Evolutionary conservation across 2,329 filamentous ascomycete genomes (phyloP), one percentile per base, ranked within the genome.

Genomic region (Penicillium sp.): DNA sequence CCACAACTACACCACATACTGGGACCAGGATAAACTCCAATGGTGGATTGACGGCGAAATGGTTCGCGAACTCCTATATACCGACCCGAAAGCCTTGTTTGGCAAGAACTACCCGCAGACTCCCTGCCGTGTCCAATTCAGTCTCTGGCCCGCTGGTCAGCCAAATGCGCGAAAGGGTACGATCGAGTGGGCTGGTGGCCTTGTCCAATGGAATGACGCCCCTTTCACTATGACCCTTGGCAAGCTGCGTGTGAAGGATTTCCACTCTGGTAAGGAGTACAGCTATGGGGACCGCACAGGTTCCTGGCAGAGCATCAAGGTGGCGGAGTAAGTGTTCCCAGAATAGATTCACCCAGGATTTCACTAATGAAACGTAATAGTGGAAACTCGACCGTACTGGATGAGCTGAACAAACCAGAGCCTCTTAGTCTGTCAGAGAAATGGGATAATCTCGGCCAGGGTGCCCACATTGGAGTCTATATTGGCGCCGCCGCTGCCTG

Each of bases 201-300:
- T 78, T 48, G 89, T 88, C 33, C 79, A 91, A 68, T 92, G 87
- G 69, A 67, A 72, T 35, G 68, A 82, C 22, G 87, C 79, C 0
- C 89, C 89, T 0, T 93, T 84, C 74, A 86, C 80, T 62, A 92
- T 93, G 89, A 84, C 82, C 45, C 82, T 93, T 57, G 82, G 88
- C 77, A 82, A 79, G 40, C 72, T 85, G 16, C 79, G 79, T n/a
- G 78, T 81, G 35, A 63, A 78, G 53, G 84, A 83, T 72, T 87
- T 84, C 67, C 81, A 78, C 37, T 82, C 84, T 2, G 80, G 77
- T 51, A 86, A 85, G 67, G 84, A 86, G 68, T 92, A 91, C 69
- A 71, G 79, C 25, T 91, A 85, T 62, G 80, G 78, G 5, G 87
- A 89, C 65, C 72, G 76, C 30, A 77, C 80, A 0, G 88, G 88